Evolutionary conservation across 2,329 filamentous ascomycete genomes (phyloP), one percentile per base, ranked within the genome.

Genomic region (Alternaria sp.): DNA sequence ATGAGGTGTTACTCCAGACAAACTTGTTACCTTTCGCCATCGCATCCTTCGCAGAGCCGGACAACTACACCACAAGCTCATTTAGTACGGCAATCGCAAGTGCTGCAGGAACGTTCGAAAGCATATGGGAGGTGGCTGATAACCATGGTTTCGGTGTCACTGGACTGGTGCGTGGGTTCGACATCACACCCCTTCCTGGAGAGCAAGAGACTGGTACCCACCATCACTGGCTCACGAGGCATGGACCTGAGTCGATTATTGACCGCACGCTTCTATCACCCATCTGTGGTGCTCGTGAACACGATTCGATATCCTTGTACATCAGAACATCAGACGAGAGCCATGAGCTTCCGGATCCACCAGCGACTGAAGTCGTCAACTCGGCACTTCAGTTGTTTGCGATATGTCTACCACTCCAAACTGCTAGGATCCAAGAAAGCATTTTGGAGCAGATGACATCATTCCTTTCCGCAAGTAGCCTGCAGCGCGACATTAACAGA

Each of bases 81-180:
- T 79, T 98, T 51, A 97, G 95, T 73, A 91, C 93, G 13, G 93
- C 94, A 0, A 97, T 99, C 73, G 95, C 95, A 17, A 96, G 91
- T 69, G 92, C 94, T 15, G 92, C 93, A 1, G 93, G 92, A 6
- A 91, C 89, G 3, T 97, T 98, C 73, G 96, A 99, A 73, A 94
- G 90, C 1, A 88, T 99, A 43, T 99, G 96, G 96, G 95, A 98
- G 66, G 88, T 97, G 7, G 91, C 90, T 9, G 96, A 99, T 78
- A 98, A 98, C 75, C 94, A 90, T 71, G 95, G 94, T 1, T 98
- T 97, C 79, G 96, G 96, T 3, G 90, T 99, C 15, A 97, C 93
- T 10, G 93, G 94, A 1, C 83, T 98, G 21, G 89, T 97, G 1
- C 86, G 88, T 21, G 92, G 93, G 0, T 93, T 96, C 75, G 87